Evolutionary conservation across 164 flowering plant species (phyloP), one percentile per base, ranked within the genome.

Genomic region (Nymphaea colorata): DNA sequence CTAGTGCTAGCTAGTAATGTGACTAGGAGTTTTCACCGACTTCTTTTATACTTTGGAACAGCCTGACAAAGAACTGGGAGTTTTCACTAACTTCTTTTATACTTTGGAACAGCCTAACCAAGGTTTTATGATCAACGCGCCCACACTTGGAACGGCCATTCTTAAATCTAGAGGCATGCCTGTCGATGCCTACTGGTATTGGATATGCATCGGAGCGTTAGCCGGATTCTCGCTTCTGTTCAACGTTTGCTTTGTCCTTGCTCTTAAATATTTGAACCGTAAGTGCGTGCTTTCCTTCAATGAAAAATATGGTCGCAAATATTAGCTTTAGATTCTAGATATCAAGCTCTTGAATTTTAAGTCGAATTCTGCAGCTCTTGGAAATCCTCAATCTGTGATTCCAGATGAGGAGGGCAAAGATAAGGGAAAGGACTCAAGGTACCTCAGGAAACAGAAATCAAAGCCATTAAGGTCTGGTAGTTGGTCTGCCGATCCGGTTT

Each of bases 121-220:
- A 25, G 84, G 79, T 43, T 10, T 77, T 8, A 67, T 74, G 25
- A 70, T 81, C 62, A 59, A 59, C 68, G 75, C 76, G 67, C 67
- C 77, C 14, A 84, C 90, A 47, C 76, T 82, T 55, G 90, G 90
- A 16, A 70, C 74, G 68, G 78, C 77, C 6, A 80, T 86, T 74
- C 80, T 86, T 14, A 78, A 69, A 44, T 64, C 70, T 3, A 78
- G 90, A 68, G 82, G 85, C 55, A 63, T 84, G 76, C 84, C 80
- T 68, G 61, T 61, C 42, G 77, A 77, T 3, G 80, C 71, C n/a
- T 66, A 75, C 64, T n/a, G 25, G 90, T 86, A 72, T 69, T 86
- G 90, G 90, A 81, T 86, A 53, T 81, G 82, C 68, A 71, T 86
- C 64, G 78, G 74, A 41, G 87, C 85, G 10, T 81, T 86, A 2